Evolutionary conservation across 805 yeast species (phyloP), one percentile per base, ranked within the genome.

Genomic region (Cyberlindnera subsufficiens): DNA sequence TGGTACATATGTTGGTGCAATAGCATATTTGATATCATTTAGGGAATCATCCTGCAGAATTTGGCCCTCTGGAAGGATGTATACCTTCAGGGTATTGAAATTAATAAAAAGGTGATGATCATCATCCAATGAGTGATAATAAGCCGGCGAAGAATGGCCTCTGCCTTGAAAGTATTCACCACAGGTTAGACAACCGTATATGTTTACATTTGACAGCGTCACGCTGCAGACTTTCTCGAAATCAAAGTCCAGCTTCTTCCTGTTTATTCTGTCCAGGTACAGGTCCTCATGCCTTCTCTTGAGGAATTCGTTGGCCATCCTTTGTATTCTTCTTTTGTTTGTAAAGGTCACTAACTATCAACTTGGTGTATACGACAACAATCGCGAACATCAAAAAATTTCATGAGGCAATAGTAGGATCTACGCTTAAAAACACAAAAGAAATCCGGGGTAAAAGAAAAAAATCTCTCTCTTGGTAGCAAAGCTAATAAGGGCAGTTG

Each of bases 91-190:
- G 2, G 72, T 74, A 13, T 58, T 54, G 42, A 86, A 65, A 54
- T 75, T 81, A 39, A 86, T 67, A 54, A 66, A 86, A 1, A 83
- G 71, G 56, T 78, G 85, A 54, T 82, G 90, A 51, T 73, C 69
- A 5, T 69, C 74, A 44, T 78, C 71, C 16, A 86, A 67, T 2
- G 88, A 72, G 58, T 86, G 95, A 14, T 66, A 55, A 53, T 78
- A 82, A 0, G 90, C 89, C 18, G 80, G 80, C 0, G 90, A 76
- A n/a, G 73, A 58, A 43, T 61, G 65, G 1, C 78, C 74, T 19
- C 88, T 68, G 1, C 95, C 95, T 51, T 79, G 82, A 41, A 77
- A 72, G 60, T 78, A 86, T 53, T 75, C 80, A 30, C 90, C 91
- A 62, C 95, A 86, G 0, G 71, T 72, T 17, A 86, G 62, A 55